These are phyloP conservation scores for Malassezia dermatis DNA, from an alignment of 1,284 basidiomycete genomes.

Conservation along the genomic window DNA sequence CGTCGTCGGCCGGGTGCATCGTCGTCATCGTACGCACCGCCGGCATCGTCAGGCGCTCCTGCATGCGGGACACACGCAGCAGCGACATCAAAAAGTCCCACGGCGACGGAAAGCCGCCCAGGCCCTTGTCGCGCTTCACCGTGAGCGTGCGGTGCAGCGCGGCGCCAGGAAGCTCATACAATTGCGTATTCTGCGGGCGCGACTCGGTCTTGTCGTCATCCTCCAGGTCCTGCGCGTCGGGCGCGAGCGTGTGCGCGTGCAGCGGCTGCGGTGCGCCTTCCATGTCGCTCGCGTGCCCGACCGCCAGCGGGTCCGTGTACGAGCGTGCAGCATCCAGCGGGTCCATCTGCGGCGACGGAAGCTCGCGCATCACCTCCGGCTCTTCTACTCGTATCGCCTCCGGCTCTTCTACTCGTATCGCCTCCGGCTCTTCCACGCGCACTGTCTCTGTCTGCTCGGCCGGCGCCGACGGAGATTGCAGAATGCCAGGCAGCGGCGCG, in stretches of 20 bases:
- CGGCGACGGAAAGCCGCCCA: conserved; percentile 10
- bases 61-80: conserved; percentile 51
- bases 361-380: no score
- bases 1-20: neutral
- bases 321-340: neutral
- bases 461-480: neutral
- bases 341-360: neutral
- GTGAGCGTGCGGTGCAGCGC: conserved; percentile 28
- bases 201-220: neutral
- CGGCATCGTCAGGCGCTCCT: conserved; percentile 56
- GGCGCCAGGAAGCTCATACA: neutral
- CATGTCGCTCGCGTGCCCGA: neutral
- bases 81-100: neutral
- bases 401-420: no score
- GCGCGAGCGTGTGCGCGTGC: neutral
- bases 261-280: neutral
- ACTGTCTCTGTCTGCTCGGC: neutral
- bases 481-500: neutral
- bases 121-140: neutral
- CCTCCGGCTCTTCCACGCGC: neutral
- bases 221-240: neutral
- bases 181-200: neutral
- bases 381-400: neutral
- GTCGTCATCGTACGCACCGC: conserved; percentile 57
- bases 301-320: neutral